phyloP scores from a whole-genome alignment of 2,329 filamentous ascomycete species.

The Fusarium goolgardi region DNA sequence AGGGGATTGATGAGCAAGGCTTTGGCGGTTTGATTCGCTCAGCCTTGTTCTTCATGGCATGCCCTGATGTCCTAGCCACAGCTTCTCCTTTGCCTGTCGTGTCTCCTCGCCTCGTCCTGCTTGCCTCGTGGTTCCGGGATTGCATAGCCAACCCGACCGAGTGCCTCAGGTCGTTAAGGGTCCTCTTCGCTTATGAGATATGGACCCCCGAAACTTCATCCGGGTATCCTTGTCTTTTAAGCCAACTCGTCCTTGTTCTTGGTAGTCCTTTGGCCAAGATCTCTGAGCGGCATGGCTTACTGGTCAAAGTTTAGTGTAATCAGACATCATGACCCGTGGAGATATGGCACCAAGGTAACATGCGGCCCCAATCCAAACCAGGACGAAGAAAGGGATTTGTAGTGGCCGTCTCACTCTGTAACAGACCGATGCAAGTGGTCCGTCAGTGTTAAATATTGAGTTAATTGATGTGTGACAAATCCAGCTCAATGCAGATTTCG shows the following conservation, averaged over 20 bases:
- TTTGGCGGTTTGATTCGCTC: conserved; percentile 41
- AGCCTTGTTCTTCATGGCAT: conserved; percentile 42
- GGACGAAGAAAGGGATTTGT: conserved; percentile 16
- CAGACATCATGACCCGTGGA: conserved; percentile 35
- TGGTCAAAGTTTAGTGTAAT: conserved; percentile 37
- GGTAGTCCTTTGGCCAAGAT: conserved; percentile 33
- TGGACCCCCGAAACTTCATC: conserved; percentile 24
- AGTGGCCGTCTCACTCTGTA: conserved; percentile 27
- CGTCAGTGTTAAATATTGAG: conserved; percentile 14
- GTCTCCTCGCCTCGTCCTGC: conserved; percentile 39
- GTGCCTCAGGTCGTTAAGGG: conserved; percentile 30
- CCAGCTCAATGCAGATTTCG: conserved; percentile 17
- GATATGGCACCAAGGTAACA: conserved; percentile 22
- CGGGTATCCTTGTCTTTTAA: conserved; percentile 26
- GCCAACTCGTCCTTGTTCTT: conserved; percentile 23
- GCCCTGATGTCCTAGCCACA: conserved; percentile 24
- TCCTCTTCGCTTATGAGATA: conserved; percentile 29
- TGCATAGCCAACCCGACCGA: conserved; percentile 33
- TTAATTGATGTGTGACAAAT: conserved; percentile 25
- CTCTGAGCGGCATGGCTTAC: conserved; percentile 35
- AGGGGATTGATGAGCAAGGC: conserved; percentile 37
- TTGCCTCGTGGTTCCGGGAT: conserved; percentile 44
- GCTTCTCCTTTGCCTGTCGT: conserved; percentile 33
- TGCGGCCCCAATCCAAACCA: conserved; percentile 19
- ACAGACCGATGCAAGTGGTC: conserved; percentile 32